Conservation (phyloP, 2,329 filamentous ascomycete species). For the Daldinia sp. region DNA sequence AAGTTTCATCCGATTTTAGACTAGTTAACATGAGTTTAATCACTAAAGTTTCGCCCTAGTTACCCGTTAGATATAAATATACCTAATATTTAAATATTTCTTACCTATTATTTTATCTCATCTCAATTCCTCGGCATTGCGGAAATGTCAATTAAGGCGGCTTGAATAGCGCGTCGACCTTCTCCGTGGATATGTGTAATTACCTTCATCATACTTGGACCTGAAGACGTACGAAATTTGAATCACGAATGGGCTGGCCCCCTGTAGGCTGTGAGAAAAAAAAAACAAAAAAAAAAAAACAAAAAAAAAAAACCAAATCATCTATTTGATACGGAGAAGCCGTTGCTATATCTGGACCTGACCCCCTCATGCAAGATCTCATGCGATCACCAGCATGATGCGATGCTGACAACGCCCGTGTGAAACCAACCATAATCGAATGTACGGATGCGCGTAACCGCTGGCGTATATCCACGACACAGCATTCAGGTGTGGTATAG, state of each 20-base stretch:
- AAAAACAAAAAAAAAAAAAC: too few relatives aligned
- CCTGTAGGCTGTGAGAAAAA: not conserved
- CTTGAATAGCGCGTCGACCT: not conserved
- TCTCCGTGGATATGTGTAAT: not conserved
- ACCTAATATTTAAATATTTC: not conserved
- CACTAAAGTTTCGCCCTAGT: constrained; percentile 1
- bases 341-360: constrained; percentile 2
- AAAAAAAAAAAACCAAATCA: not conserved
- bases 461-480: not conserved
- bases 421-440: not conserved
- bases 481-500: not conserved
- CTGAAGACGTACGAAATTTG: too few relatives aligned
- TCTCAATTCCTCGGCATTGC: not conserved
- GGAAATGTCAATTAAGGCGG: not conserved
- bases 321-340: not conserved
- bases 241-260: not conserved
- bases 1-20: constrained; percentile 25
- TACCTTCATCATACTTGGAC: too few relatives aligned
- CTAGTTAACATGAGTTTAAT: constrained; percentile 23
- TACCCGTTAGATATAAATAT: constrained; percentile 9
- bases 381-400: not conserved
- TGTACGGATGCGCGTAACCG: not conserved
- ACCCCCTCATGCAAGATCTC: constrained; percentile 5
- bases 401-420: not conserved
- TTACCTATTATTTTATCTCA: not conserved